phyloP scores from a whole-genome alignment of 1,139 yeast species.

The Lodderomyces metapsilosis region DNA sequence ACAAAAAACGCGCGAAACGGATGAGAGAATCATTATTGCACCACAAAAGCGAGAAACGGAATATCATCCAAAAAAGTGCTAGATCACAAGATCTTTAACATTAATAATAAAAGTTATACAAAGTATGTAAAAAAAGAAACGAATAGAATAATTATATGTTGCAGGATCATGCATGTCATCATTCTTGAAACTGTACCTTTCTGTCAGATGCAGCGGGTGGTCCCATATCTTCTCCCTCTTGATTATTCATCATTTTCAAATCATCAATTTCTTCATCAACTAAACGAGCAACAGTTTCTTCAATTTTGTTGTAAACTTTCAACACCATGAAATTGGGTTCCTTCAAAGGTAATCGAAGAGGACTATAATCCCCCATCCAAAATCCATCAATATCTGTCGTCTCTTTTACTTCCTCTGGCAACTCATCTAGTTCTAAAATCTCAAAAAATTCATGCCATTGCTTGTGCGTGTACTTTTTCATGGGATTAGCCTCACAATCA shows the following conservation, averaged over 20 bases:
- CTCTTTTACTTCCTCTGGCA: background rate
- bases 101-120: too few species aligned
- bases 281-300: slow-evolving; percentile 20
- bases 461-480: slow-evolving; percentile 29
- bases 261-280: slow-evolving; percentile 18
- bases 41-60: background rate
- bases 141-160: background rate
- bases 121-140: too few species aligned
- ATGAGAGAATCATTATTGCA: background rate
- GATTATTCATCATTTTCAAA: slow-evolving; percentile 2
- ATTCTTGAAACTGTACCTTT: background rate
- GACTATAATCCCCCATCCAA: slow-evolving; percentile 65
- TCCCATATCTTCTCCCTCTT: background rate
- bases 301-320: slow-evolving; percentile 34
- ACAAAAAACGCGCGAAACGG: background rate
- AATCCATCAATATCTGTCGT: slow-evolving; percentile 10
- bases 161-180: background rate
- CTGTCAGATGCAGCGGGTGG: slow-evolving; percentile 1
- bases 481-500: slow-evolving; percentile 33
- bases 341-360: slow-evolving; percentile 61
- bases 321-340: slow-evolving; percentile 64
- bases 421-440: slow-evolving; percentile 11
- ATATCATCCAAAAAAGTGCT: background rate
- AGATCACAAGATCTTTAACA: background rate
- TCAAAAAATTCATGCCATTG: slow-evolving; percentile 31